Evolutionary conservation across 768 basidiomycete species (phyloP), one percentile per base, ranked within the genome.

Genomic region (Xerocomellus amylosporus): DNA sequence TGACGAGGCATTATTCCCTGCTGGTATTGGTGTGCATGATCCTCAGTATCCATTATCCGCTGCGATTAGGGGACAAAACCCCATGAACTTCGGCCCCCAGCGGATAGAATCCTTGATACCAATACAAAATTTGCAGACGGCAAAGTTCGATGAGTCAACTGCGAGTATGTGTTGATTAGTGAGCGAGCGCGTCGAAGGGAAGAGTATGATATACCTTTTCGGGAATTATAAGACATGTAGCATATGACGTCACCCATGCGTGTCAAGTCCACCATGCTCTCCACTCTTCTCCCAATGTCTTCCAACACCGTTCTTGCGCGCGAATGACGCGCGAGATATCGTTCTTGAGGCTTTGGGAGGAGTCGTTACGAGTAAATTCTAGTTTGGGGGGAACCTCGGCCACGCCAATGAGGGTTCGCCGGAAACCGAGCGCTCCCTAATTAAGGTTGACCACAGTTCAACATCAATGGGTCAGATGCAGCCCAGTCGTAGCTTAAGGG

Each of bases 21-120:
- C 24, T 42, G 52, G 42, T 46, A 14, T 14, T 12, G 24, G 20
- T 41, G 48, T 34, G 48, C 14, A 45, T 26, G 20, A 13, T 41
- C 46, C 19, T 37, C 46, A 20, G 37, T 53, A 31, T 14, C 20
- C 58, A 55, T 60, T 19, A 33, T 49, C n/a, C 28, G 2, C 37
- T 28, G 31, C 17, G 34, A 42, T 42, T 55, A 38, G 59, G 38
- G 22, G 46, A 42, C 28, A 41, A 40, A 50, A 37, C n/a, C 22
- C 43, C 30, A 30, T 30, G 30, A 30, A 30, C n/a, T n/a, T n/a
- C n/a, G 2, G 30, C 30, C 30, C 30, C 9, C 39, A 30, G 51
- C 14, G 10, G 19, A 28, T 13, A 30, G 51, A 49, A 51, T 12
- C 15, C 24, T 12, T 22, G 31, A 33, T 33, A 17, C 51, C 15